Percentiles rank a stretch among this genome's conserved stretches.
phyloP scores from a whole-genome alignment of 108 stramenopile genomes.

The Pseudonitzschia multiseries region DNA sequence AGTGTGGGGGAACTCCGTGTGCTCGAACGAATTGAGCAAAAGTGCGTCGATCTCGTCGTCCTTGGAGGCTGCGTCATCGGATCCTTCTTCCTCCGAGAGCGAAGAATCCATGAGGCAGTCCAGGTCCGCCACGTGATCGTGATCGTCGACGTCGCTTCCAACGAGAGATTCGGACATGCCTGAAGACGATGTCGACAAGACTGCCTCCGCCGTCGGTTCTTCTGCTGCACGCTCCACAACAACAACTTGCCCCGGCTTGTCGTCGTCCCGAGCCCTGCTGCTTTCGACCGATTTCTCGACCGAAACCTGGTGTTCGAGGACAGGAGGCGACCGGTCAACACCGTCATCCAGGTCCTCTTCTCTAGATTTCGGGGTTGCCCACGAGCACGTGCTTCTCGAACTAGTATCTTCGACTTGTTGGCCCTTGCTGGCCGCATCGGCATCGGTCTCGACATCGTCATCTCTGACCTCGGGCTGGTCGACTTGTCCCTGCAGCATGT shows the following conservation, averaged over 20 bases:
- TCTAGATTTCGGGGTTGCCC: neutral
- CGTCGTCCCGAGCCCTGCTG: neutral
- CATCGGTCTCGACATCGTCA: neutral
- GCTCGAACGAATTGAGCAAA: slow-evolving; percentile 16
- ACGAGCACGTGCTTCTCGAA: neutral
- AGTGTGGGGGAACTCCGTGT: slow-evolving; percentile 9
- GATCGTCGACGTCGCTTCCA: slow-evolving; percentile 10
- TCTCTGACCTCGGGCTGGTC: neutral
- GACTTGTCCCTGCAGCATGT: neutral
- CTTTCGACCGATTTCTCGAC: neutral
- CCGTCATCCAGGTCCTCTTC: too few relatives aligned
- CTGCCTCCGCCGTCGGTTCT: neutral
- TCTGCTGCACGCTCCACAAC: neutral
- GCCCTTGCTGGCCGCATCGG: neutral
- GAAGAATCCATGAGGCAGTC: neutral
- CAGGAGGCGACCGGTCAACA: too few relatives aligned
- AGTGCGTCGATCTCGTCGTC: neutral
- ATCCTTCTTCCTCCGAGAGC: neutral
- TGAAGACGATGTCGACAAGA: neutral
- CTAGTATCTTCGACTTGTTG: neutral
- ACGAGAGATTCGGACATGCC: slow-evolving; percentile 20
- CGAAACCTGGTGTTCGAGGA: too few relatives aligned
- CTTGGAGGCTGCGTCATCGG: neutral
- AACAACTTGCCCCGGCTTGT: neutral
- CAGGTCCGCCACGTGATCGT: neutral